Evolutionary conservation across 169 alveolate genomes (phyloP), one percentile per base, ranked within the genome.

Genomic region (Plasmodium adleri): DNA sequence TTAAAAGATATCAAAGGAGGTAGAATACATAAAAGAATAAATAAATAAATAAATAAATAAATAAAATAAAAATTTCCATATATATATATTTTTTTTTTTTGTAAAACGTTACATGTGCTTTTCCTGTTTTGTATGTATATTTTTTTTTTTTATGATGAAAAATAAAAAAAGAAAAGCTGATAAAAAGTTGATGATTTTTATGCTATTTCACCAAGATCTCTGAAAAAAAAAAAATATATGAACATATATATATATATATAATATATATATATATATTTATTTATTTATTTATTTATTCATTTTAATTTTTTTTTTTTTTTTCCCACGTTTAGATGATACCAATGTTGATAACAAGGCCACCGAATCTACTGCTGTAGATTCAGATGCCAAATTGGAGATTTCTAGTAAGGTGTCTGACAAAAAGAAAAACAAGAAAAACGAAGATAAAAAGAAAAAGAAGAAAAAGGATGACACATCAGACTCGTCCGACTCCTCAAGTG

Each of bases 171-270:
- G 20, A 64, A 54, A 43, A 22, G 28, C 75, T 63, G 75, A 49
- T n/a, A 32, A 4, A 45, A 24, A 50, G 75, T 50, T 76, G 88
- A 76, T 50, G 70, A 32, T 20, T 76, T 68, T 60, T 28, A 28
- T 67, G 56, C 20, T 32, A 63, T 76, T 76, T 76, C 88, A 76
- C 88, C 88, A 76, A 76, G 88, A 76, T 76, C 88, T 64, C 88
- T 76, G 88, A 76, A 64, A 50, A 62, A 68, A 63, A 54, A 72
- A 72, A 72, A 72, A 72, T 9, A 64, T 8, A 64, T 26, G 12
- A 5, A 9, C 3, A 13, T 5, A 0, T 32, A 28, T 66, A 15
- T 66, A 9, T 20, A n/a, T 22, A 22, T 60, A 17, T 4, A 3
- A 26, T 20, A 20, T 60, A 60, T 60, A 22, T 60, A 60, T 15